Base-by-base conservation (phyloP, 805 yeast genomes). In the Barnettozyma wickerhamii region DNA sequence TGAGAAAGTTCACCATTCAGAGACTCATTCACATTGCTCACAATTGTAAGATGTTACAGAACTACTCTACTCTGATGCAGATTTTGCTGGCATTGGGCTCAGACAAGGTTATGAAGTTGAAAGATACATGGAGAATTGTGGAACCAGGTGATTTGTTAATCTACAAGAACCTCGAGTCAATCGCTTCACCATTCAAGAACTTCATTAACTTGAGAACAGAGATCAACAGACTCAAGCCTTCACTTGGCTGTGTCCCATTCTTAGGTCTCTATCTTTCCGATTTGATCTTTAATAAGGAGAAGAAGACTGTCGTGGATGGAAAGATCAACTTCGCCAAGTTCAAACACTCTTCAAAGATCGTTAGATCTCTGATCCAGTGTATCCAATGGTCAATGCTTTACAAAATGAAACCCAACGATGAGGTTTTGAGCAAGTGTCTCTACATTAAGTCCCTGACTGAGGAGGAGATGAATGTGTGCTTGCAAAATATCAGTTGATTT, bases 31-130 rank as follows among this genome's bases (percentile, higher is more conserved):
- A 87, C 51, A 66, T 91, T 41, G 97, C 96, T 0, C 80, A 81
- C 42, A 77, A 79, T 50, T 82, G 96, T 59, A 71, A 72, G 33
- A 63, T 64, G 10, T 57, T 84, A 41, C 97, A 90, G 59, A 91
- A 91, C 61, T 89, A 72, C 59, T 80, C 95, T 9, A 84, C 97
- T 0, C 65, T 88, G 62, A 84, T 88, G 83, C 96, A 91, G 62
- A 77, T 93, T 33, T 72, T 86, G 12, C 66, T 90, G 40, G 97
- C 95, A 0, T 69, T 91, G 46, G 82, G 82, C 18, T 77, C 93
- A 4, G 75, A 72, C 28, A 72, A 75, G 43, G 70, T 86, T 33
- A 75, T 72, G 56, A 68, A 72, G 45, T 65, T 84, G 51, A 72
- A 70, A 38, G 74, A 71, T 13, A 88, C 95, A 1, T 89, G 96